Evolutionary conservation across 2,329 filamentous ascomycete species (phyloP).

Genomic region (Amauroascus niger): DNA sequence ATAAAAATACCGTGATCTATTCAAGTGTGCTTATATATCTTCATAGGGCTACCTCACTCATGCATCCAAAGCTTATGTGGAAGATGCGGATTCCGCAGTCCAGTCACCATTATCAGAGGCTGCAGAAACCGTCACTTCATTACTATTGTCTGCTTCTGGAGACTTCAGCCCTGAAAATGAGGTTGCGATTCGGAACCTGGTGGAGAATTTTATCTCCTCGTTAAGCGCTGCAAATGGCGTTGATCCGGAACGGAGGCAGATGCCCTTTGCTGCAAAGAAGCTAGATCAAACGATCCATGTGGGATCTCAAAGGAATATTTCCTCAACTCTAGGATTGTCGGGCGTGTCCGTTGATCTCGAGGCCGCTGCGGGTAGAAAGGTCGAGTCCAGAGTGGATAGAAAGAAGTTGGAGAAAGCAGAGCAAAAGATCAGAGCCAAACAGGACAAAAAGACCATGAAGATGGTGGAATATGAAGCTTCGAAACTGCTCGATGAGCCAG

Average conservation of each 20-base stretch:
- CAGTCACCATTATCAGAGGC: constrained; percentile 74
- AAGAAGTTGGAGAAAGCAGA: constrained; percentile 99
- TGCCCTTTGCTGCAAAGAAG: constrained; percentile 67
- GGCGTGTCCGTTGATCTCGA: constrained; percentile 82
- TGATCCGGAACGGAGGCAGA: constrained; percentile 56
- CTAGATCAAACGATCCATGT: constrained; percentile 94
- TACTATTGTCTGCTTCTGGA: constrained; percentile 88
- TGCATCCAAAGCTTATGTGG: constrained; percentile 72
- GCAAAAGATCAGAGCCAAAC: constrained; percentile 93
- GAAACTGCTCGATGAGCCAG: constrained; percentile 69
- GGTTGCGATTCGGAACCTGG: constrained; percentile 67
- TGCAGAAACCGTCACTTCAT: constrained; percentile 70
- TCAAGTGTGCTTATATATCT: not conserved
- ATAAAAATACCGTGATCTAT: not conserved
- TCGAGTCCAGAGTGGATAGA: constrained; percentile 92
- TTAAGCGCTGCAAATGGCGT: constrained; percentile 64
- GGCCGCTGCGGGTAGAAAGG: constrained; percentile 82
- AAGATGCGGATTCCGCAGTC: constrained; percentile 59
- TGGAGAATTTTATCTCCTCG: constrained; percentile 79
- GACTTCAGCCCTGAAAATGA: constrained; percentile 63
- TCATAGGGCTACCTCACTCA: constrained; percentile 74
- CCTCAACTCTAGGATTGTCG: constrained; percentile 81
- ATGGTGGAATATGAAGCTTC: constrained; percentile 97
- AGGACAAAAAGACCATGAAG: constrained; percentile 97
- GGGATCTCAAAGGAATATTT: constrained; percentile 87